Conservation (phyloP, 352 stramenopile genomes). For the Albugo candida region DNA sequence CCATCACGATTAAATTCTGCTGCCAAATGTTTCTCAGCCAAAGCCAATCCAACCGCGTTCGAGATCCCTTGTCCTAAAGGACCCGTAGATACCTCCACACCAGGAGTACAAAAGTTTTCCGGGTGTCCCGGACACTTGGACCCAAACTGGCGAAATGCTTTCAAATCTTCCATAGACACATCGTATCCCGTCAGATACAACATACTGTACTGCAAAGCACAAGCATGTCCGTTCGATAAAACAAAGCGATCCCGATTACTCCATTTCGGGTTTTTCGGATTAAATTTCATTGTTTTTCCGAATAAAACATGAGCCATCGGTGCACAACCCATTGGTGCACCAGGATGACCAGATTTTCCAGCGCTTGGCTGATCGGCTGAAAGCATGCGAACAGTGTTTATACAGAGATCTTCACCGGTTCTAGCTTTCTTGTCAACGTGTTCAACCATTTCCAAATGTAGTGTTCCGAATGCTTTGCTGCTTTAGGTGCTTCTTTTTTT, state of each 20-base stretch:
- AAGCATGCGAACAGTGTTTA: slow-evolving; percentile 97
- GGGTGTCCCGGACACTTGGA: slow-evolving; percentile 94
- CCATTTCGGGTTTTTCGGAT: slow-evolving; percentile 74
- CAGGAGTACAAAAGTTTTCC: slow-evolving; percentile 90
- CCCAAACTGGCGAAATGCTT: slow-evolving; percentile 91
- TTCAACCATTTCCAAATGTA: too few species aligned
- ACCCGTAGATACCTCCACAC: slow-evolving; percentile 94
- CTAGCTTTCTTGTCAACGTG: too few species aligned
- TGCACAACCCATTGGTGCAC: slow-evolving; percentile 96
- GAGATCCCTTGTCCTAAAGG: slow-evolving; percentile 96
- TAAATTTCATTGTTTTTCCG: slow-evolving; percentile 80
- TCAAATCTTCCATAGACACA: slow-evolving; percentile 92
- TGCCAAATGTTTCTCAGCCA: slow-evolving; percentile 95
- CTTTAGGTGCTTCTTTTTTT: too few species aligned
- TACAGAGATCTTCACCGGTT: slow-evolving; percentile 59
- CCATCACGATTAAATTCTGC: slow-evolving; percentile 94
- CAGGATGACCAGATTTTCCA: slow-evolving; percentile 95
- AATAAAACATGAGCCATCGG: slow-evolving; percentile 97
- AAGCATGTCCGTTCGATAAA: slow-evolving; percentile 97
- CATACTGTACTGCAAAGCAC: slow-evolving; percentile 98
- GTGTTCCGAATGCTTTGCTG: too few species aligned
- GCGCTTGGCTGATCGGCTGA: slow-evolving; percentile 93
- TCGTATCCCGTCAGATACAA: slow-evolving; percentile 94
- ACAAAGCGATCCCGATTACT: slow-evolving; percentile 98
- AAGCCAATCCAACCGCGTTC: slow-evolving; percentile 95